Base-by-base conservation (phyloP, 805 yeast genomes). In the Pichia manshurica region DNA sequence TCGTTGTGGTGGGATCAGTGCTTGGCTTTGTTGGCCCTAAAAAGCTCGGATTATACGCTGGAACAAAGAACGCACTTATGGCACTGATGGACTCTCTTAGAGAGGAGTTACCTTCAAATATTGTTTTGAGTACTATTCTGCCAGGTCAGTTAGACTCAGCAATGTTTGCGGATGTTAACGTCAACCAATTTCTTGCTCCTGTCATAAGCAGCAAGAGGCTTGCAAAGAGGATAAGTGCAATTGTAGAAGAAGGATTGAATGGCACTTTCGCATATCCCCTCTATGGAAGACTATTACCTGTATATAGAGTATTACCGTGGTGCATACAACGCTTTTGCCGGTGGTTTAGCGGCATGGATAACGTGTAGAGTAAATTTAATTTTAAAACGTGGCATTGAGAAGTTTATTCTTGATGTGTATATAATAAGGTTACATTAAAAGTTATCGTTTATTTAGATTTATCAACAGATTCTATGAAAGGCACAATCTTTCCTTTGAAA, bases 111-210 rank as follows among this genome's bases (percentile, higher is more conserved):
- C 58, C 66, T 5, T 57, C 65, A 0, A 42, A 45, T 1, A 47
- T 55, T 3, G 55, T 69, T 4, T 51, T 70, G 25, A 62, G 73
- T 15, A 56, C 72, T 10, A 71, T 77, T 6, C 50, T 68, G 2
- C 79, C 82, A 0, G 83, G 83, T 2, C 82, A 78, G 56, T 56
- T 78, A 28, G 63, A 68, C 39, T 66, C 78, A 0, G 57, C 55
- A 9, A 75, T 78, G 81, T 78, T 78, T 53, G 53, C 55, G 2
- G 79, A 76, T 53, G 72, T 75, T 8, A 53, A 57, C 2, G 73
- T 74, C 4, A 63, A 70, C 7, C 60, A 51, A 28, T 75, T 76
- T 49, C 56, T 77, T 39, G 80, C 81, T 0, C 82, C 83, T 0
- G 34, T 75, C 8, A 69, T 76, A 0, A 67, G 69, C 45, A 70